Evolutionary conservation across 192 early-diverging fungal genomes (phyloP).

Genomic region (Backusella circina): DNA sequence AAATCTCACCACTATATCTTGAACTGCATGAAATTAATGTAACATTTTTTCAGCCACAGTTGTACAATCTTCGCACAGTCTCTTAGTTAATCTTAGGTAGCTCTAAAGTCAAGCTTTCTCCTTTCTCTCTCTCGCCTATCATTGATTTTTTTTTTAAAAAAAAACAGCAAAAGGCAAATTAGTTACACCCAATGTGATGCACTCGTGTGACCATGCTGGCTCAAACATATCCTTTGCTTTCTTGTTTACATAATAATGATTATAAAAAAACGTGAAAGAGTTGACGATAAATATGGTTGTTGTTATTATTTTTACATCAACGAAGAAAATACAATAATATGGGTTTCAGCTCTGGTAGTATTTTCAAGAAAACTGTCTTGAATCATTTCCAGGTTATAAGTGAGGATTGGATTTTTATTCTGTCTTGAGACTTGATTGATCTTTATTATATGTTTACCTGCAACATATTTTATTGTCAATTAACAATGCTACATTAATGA

Average conservation of each 20-base stretch:
- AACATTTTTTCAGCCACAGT: not conserved
- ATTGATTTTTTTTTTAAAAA: not conserved
- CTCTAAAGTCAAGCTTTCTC: not conserved
- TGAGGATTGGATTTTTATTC: not conserved
- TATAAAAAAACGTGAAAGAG: not conserved
- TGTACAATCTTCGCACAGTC: not conserved
- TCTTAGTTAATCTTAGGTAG: not conserved
- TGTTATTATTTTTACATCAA: not conserved
- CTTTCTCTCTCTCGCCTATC: not conserved
- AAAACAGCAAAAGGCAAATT: not conserved
- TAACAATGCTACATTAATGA: not conserved
- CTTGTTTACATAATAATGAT: not conserved
- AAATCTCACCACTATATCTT: not conserved
- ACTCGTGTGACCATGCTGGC: not conserved
- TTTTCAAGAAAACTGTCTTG: not conserved
- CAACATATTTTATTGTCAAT: not conserved
- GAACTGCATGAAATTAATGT: not conserved
- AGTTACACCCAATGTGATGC: not conserved
- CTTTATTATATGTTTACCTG: not conserved
- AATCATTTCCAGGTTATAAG: not conserved
- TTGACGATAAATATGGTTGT: not conserved
- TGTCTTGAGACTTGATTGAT: not conserved
- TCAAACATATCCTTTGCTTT: not conserved
- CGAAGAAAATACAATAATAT: no score
- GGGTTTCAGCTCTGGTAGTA: not conserved